Base-by-base conservation (phyloP, 352 stramenopile genomes). In the Nothophytophthora sp. region DNA sequence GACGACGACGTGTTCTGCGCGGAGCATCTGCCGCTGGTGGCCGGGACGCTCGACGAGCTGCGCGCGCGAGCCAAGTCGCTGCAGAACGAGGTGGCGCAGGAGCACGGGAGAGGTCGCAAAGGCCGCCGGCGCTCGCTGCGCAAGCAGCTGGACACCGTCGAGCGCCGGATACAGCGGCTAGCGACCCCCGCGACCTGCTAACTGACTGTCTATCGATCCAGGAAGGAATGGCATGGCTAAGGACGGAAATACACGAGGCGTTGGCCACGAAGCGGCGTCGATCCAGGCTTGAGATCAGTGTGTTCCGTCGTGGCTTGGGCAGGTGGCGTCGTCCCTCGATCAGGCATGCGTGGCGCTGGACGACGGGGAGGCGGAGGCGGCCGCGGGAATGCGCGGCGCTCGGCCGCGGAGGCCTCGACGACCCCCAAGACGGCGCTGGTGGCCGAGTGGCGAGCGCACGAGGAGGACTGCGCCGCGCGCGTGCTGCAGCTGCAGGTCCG, bases 91-190 rank as follows among this genome's bases (percentile, higher is more conserved):
- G 54, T 90, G 18, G 30, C n/a, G 9, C 28, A 41, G 7, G 58
- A 79, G 25, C 65, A 70, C 0, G 81, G 81, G 2, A 77, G 66
- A 4, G 51, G 47, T 25, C 76, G 76, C 47, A 92, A 92, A 35
- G 79, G 79, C 25, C 76, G 76, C 29, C 79, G 82, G 41, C 82
- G 82, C 15, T 90, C 82, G 28, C 63, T 92, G 53, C 82, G 79
- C 50, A 92, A 92, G 71, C 82, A 92, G 46, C 40, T 90, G n/a
- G 73, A 88, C 47, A 86, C 73, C 3, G 61, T 92, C 45, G 49
- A 86, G 56, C 55, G 46, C 15, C 70, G 81, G 63, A 86, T 92
- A 81, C 68, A 80, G 28, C 55, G 71, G 22, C 34, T 62, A 1
- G 23, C 29, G 48, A 33, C 37, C 11, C 38, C 18, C 16, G 24